Evolutionary conservation across 441 rosid species (phyloP), one percentile per base, ranked within the genome.

Genomic region (Raphanus hybrid): DNA sequence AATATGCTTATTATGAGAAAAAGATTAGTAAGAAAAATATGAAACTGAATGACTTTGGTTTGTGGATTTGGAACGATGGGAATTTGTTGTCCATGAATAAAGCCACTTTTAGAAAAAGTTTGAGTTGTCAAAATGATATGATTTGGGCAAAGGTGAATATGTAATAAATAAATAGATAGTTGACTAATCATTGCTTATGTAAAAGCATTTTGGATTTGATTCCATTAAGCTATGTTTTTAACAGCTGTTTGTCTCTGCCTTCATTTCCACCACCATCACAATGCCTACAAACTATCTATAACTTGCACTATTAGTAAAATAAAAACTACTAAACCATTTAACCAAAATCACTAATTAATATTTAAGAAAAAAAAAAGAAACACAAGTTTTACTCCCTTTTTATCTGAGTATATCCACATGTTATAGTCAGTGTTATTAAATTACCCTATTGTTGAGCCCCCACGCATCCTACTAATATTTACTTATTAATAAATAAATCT

Each of bases 401-500:
- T 29, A 2, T 35, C 3, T 26, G 16, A 12, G 76, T 71, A 67
- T 62, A 77, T 71, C 76, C 77, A 59, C 48, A 71, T 71, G 57
- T 48, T 64, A 20, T 14, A 2, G 64, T 48, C 60, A 59, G 32
- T 9, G 54, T 65, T 77, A 77, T 23, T 64, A 71, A 77, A 64
- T 64, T 16, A 76, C 48, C 5, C 29, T 63, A 45, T 23, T 45
- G 69, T 41, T 35, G 76, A 72, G 77, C 34, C 70, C 81, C 69
- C 74, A 73, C 82, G 54, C 63, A 71, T 64, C 75, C 82, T 74
- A 79, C 75, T 79, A 62, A 66, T 55, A 79, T 67, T 78, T 32
- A 35, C 8, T 34, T 34, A 34, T 35, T 35, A 35, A 35, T 35
- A 35, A 35, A 6, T 7, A 35, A 35, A 35, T 35, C 41, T 35